Evolutionary conservation across 257 asterid genomes (phyloP), one percentile per base, ranked within the genome.

Genomic region (Salvia rosmarinus): DNA sequence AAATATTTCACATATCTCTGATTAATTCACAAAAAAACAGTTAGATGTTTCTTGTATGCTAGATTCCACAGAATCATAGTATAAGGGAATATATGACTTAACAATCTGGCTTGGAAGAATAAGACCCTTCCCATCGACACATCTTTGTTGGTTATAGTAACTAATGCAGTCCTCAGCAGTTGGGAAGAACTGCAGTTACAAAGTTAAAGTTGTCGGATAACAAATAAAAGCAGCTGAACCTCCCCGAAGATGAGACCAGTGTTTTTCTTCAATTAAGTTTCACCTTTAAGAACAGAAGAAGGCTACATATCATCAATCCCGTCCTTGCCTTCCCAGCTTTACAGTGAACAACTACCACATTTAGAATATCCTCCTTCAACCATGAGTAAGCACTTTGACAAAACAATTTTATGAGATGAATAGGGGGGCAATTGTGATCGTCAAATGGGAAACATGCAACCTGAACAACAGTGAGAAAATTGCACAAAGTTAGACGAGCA

Each of bases 271-370:
- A 21, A 73, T 43, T 52, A 57, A 67, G 73, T 55, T 75, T 82
- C 70, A 89, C 97, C 99, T 94, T 94, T 76, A 94, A 83, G 87
- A 84, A 94, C 73, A 94, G 86, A 70, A 94, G 97, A 77, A 94
- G 96, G 86, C 99, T 88, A 70, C 97, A 94, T 64, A 91, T 91
- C 97, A 94, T 94, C 81, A 94, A 77, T 75, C 98, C 98, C 7
- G 98, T 94, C 87, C 99, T 89, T 58, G 99, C 99, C 86, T 77
- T 94, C 63, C 99, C 99, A 69, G 99, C 99, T 89, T 94, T 94
- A 79, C 99, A 94, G 83, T 91, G 99, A 79, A 94, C 96, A 78
- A 94, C 98, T 65, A 94, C 99, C 77, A 94, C 99, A 81, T 94
- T 91, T 69, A 88, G 59, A 72, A 94, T 94, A 81, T 91, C 98